Base-by-base conservation (phyloP, 2,329 filamentous ascomycete genomes). In the Neonectria sp. region DNA sequence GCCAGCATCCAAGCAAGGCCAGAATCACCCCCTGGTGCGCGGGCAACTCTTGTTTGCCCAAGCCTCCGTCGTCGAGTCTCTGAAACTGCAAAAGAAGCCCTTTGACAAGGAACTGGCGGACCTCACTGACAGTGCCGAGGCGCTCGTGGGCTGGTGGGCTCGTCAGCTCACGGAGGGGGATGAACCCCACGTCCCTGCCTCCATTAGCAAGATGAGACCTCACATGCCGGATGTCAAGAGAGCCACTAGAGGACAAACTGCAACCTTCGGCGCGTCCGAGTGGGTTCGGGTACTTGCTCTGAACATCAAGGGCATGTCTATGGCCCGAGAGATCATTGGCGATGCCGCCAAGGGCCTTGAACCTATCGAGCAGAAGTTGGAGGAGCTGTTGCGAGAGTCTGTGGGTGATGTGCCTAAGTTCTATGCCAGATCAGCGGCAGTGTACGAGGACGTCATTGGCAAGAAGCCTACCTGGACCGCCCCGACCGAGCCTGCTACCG, bases 291-390 rank as follows among this genome's bases (percentile, higher is more conserved):
- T 71, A 1, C 17, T 82, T 37, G 69, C 76, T 7, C 76, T 81
- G 63, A 78, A 78, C 65, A 77, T 81, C 60, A 79, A 73, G 70
- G 88, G 85, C 24, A 79, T 89, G 59, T 78, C 82, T 46, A 67
- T 83, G 67, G 84, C 87, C 15, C 76, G 80, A 48, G 76, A 85
- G 68, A 77, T 86, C 15, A 74, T 86, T 6, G 74, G 73, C 12
- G 69, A 75, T 2, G 73, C 71, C 17, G 76, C 73, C 12, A 63
- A 76, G 52, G 68, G 17, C 17, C 74, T 89, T 55, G 71, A 79
- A 65, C 68, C 78, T n/a, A 80, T 86, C 24, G 78, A 79, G n/a
- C 76, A 82, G 40, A 68, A 73, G 4, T 71, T 87, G 27, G 74
- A 76, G 12, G 71, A 74, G 35, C 79, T 86, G 67, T 65, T 86